Conservation (phyloP, 225 moss, liverwort and hornwort species). For the Marchantia polymorpha region DNA sequence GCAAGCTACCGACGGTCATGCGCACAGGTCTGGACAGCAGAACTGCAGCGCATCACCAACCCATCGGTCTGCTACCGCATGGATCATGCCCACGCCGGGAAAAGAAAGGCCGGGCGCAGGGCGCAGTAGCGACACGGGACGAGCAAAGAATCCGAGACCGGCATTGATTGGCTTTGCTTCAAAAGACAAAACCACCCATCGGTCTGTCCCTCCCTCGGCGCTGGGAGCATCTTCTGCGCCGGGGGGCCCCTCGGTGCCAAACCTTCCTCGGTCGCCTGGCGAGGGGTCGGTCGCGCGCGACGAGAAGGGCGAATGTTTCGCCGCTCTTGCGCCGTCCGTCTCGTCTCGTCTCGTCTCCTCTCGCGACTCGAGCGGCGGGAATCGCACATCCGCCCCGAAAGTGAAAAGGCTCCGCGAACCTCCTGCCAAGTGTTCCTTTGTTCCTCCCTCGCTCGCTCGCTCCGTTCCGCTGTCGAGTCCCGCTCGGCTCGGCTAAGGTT, state of each 20-base stretch:
- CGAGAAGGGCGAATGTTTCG: neutral
- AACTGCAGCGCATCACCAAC: neutral
- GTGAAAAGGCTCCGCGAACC: constrained; percentile 5
- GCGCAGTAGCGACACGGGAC: neutral
- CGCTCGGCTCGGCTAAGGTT: neutral
- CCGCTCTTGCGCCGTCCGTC: constrained; percentile 5
- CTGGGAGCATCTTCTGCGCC: neutral
- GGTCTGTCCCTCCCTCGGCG: neutral
- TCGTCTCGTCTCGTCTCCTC: too few species aligned
- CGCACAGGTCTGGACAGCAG: neutral
- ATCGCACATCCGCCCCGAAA: neutral
- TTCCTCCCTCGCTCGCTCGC: neutral
- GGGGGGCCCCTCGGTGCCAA: too few species aligned
- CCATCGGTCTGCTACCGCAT: neutral
- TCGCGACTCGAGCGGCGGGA: neutral
- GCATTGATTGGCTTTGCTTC: neutral
- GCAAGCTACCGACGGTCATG: too few species aligned
- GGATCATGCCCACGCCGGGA: neutral
- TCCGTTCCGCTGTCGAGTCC: too few species aligned
- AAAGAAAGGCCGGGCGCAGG: neutral
- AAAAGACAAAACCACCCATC: neutral
- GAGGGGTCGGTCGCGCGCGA: neutral
- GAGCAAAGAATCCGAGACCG: neutral
- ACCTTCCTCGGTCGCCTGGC: neutral
- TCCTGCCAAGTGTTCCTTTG: neutral